A percentile compares a stretch with the other conserved stretches of the same genome.
Conservation (phyloP, 2,329 filamentous ascomycete genomes). For the Graphilbum fragrans region DNA sequence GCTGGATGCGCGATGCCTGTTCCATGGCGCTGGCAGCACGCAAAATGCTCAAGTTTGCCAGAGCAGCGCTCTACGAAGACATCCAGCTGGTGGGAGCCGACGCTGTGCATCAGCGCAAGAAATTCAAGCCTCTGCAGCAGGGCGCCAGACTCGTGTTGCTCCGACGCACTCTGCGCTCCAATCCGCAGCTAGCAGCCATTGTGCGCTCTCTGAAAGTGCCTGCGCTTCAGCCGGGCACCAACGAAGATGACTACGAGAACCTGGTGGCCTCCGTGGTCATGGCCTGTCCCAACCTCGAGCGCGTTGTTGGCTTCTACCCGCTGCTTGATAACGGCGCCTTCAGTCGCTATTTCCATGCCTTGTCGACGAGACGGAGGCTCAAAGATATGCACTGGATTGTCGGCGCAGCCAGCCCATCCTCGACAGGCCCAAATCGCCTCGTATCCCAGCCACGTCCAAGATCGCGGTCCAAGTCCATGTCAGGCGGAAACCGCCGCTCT, state of each 20-base stretch:
- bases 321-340: conserved; percentile 40
- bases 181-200: conserved; percentile 37
- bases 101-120: conserved; percentile 38
- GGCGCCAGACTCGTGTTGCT: conserved; percentile 43
- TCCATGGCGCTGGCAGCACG: conserved; percentile 35
- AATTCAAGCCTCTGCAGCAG: conserved; percentile 33
- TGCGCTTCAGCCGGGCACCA: conserved; percentile 12
- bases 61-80: conserved; percentile 41
- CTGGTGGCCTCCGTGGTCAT: conserved; percentile 48
- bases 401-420: too few relatives aligned
- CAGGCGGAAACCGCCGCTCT: too few relatives aligned
- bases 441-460: neutral
- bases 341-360: conserved; percentile 43
- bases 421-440: neutral
- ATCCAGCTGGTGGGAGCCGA: conserved; percentile 49
- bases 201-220: conserved; percentile 46
- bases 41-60: conserved; percentile 39
- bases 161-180: conserved; percentile 42
- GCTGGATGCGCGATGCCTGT: conserved; percentile 51
- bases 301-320: conserved; percentile 40
- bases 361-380: conserved; percentile 43
- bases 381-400: conserved; percentile 49
- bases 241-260: conserved; percentile 41
- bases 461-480: conserved; percentile 2
- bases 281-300: conserved; percentile 53